Evolutionary conservation across 352 stramenopile species (phyloP).

Genomic region (Pythium apleroticum): DNA sequence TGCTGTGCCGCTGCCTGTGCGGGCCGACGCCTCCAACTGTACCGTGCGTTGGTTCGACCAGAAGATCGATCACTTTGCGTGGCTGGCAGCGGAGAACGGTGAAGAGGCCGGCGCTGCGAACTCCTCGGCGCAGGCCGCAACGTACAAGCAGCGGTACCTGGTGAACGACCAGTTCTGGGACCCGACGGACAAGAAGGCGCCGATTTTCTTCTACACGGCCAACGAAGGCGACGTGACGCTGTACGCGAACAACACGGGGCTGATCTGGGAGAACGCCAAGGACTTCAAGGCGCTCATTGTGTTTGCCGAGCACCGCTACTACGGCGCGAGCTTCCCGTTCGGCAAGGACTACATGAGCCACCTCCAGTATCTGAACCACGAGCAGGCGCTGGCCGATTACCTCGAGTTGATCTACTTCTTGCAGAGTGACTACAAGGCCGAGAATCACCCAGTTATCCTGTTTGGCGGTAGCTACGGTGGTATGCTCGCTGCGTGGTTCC

Average conservation of each 20-base stretch:
- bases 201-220: constrained; percentile 94
- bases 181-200: constrained; percentile 54
- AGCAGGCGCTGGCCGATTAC: constrained; percentile 94
- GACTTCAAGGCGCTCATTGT: constrained; percentile 90
- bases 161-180: constrained; percentile 88
- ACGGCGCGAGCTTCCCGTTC: constrained; percentile 89
- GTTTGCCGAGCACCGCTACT: constrained; percentile 96
- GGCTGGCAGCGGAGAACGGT: constrained; percentile 27
- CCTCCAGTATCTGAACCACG: constrained; percentile 83
- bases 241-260: constrained; percentile 93
- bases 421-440: constrained; percentile 67
- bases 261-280: constrained; percentile 94
- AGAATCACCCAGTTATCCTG: constrained; percentile 86
- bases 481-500: constrained; percentile 94
- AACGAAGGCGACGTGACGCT: constrained; percentile 94
- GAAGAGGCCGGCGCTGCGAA: constrained; percentile 22
- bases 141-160: constrained; percentile 89
- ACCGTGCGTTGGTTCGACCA: constrained; percentile 87
- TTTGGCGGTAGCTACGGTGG: constrained; percentile 96
- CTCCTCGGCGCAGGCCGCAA: constrained; percentile 34
- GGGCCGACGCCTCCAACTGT: constrained; percentile 68
- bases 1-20: constrained; percentile 19
- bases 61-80: constrained; percentile 89
- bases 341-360: constrained; percentile 62
- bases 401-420: constrained; percentile 86